Percentiles rank a stretch among this genome's conserved stretches.
Conservation (phyloP, 1,139 yeast genomes). For the Magnusiomyces magnusii region DNA sequence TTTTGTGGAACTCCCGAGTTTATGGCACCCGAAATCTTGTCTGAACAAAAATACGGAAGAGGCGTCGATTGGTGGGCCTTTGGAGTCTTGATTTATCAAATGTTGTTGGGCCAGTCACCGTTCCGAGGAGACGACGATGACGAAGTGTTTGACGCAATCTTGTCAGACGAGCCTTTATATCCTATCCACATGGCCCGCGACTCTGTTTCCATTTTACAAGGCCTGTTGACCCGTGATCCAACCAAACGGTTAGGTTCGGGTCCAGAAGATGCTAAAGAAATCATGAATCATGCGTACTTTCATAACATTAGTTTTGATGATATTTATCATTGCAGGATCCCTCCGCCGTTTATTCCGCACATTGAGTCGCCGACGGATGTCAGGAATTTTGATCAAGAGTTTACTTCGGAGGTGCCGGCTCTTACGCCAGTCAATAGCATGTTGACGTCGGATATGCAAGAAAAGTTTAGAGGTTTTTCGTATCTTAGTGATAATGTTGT, state of each 20-base stretch:
- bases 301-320: constrained; percentile 86
- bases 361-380: constrained; percentile 84
- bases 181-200: constrained; percentile 98
- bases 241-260: constrained; percentile 75
- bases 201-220: constrained; percentile 89
- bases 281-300: constrained; percentile 94
- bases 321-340: constrained; percentile 60
- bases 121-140: constrained; percentile 98
- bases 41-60: constrained; percentile 85
- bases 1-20: constrained; percentile 99
- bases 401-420: constrained; percentile 91
- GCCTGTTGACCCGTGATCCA: constrained; percentile 85
- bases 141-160: constrained; percentile 93
- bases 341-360: constrained; percentile 65
- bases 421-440: constrained; percentile 91
- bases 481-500: constrained; percentile 61
- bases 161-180: constrained; percentile 94
- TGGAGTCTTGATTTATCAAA: constrained; percentile 92
- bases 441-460: constrained; percentile 86
- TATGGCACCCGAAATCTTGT: constrained; percentile 97
- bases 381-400: constrained; percentile 88
- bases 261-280: constrained; percentile 80
- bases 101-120: constrained; percentile 95
- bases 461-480: constrained; percentile 94
- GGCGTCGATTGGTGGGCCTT: constrained; percentile 99